phyloP scores from a whole-genome alignment of 768 basidiomycete species.

The Cystofilobasidium macerans region DNA sequence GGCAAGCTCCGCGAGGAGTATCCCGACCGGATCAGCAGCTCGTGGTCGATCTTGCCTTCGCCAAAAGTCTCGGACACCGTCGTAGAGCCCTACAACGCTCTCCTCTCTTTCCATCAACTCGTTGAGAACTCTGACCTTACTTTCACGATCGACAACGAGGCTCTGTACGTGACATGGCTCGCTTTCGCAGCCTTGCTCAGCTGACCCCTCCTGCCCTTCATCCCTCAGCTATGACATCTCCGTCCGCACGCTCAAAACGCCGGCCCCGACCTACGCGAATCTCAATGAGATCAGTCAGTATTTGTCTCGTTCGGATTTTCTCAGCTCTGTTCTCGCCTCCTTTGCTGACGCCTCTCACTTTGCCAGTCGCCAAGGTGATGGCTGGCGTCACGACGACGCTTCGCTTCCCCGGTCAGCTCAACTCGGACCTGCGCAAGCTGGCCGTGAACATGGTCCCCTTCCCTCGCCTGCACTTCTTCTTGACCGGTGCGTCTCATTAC shows the following conservation, averaged over 20 bases:
- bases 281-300: constrained; percentile 67
- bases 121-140: constrained; percentile 99
- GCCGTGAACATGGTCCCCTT: constrained; percentile 55
- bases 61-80: constrained; percentile 97
- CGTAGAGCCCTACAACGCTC: constrained; percentile 99
- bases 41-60: constrained; percentile 94
- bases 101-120: constrained; percentile 83
- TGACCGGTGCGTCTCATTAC: constrained; percentile 49
- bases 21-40: constrained; percentile 99
- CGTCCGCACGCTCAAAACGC: constrained; percentile 92
- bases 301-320: background rate
- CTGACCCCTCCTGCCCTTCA: background rate
- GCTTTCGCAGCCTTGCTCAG: constrained; percentile 53
- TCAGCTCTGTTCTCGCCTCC: background rate
- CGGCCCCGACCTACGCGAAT: constrained; percentile 90
- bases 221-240: constrained; percentile 71
- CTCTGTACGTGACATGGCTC: constrained; percentile 97
- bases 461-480: constrained; percentile 93
- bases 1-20: constrained; percentile 99
- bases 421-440: constrained; percentile 92
- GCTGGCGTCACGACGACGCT: background rate
- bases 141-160: constrained; percentile 99
- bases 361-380: background rate
- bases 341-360: background rate
- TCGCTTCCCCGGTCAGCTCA: constrained; percentile 99